These are phyloP conservation scores for Colletotrichum paranaense DNA, from an alignment of 2,329 filamentous ascomycete species.

Conservation along the genomic window DNA sequence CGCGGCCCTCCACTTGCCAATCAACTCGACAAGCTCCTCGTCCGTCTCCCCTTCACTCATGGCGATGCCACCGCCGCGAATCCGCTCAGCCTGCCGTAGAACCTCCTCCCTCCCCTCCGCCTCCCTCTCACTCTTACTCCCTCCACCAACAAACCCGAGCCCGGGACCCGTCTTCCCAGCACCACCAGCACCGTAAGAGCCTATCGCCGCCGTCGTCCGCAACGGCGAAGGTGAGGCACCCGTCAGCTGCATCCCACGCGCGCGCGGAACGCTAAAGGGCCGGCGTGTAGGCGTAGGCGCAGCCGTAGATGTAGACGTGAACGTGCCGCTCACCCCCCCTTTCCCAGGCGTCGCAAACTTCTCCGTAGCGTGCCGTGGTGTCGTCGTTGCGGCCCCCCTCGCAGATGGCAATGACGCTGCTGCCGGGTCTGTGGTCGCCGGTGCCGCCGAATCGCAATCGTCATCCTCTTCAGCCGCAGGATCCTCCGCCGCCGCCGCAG, in stretches of 20 bases:
- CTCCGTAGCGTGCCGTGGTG: background rate
- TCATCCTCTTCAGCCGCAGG: background rate
- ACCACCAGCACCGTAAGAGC: background rate
- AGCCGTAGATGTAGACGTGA: too few species aligned
- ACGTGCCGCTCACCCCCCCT: too few species aligned
- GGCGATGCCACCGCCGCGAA: background rate
- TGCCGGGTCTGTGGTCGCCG: background rate
- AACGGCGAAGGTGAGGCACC: background rate
- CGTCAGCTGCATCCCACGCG: background rate
- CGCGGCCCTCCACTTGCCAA: constrained; percentile 35
- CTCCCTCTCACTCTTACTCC: constrained; percentile 1
- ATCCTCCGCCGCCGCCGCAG: too few species aligned
- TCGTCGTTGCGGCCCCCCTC: background rate
- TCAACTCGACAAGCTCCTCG: constrained; percentile 27
- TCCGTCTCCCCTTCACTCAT: constrained; percentile 10
- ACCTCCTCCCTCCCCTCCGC: constrained; percentile 28
- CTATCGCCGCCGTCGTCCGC: background rate
- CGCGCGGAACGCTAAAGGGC: constrained; percentile 22
- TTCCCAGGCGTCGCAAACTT: too few species aligned
- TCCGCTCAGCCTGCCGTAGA: constrained; percentile 29
- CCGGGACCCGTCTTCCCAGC: background rate
- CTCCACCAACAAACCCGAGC: background rate
- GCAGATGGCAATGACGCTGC: background rate
- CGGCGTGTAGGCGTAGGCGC: constrained; percentile 4
- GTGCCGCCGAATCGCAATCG: too few species aligned